These are phyloP conservation scores for Xylaria sp. DNA, from an alignment of 2,329 filamentous ascomycete genomes.

Conservation along the genomic window DNA sequence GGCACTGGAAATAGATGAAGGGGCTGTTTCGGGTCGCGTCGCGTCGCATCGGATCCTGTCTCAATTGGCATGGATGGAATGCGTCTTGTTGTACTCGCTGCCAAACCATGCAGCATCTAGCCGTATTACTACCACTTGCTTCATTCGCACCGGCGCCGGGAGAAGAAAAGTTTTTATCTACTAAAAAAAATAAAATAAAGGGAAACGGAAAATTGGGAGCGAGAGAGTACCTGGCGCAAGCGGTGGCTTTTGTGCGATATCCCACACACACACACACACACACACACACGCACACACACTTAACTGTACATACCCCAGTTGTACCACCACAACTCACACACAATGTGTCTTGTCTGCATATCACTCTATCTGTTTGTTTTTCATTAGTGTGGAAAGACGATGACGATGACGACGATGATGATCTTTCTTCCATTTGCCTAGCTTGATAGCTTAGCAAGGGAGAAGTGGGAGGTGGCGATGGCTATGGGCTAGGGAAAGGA, in stretches of 20 bases:
- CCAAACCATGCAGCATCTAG: not conserved
- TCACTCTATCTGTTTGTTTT: constrained; percentile 12
- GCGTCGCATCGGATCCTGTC: not conserved
- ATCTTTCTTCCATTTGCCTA: too few species aligned
- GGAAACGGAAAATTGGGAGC: not conserved
- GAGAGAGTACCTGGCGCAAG: not conserved
- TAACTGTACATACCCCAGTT: not conserved
- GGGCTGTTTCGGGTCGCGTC: not conserved
- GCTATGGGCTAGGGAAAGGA: too few species aligned
- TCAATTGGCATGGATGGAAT: not conserved
- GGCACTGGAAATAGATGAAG: not conserved
- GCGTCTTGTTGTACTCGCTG: not conserved
- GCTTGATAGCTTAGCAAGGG: too few species aligned
- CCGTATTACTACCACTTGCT: too few species aligned
- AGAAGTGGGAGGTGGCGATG: not conserved
- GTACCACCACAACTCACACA: not conserved
- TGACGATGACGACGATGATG: constrained; percentile 5
- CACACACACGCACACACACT: too few species aligned
- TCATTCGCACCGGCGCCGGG: not conserved
- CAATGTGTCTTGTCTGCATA: constrained; percentile 25
- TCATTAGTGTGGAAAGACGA: not conserved
- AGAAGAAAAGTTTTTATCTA: not conserved
- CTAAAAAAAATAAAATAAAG: not conserved
- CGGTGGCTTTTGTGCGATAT: not conserved
- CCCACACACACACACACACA: too few species aligned